A percentile compares a stretch with the other conserved stretches of the same genome.
These are phyloP conservation scores for Ophiostoma sp. DNA, from an alignment of 2,329 filamentous ascomycete species.

Conservation along the genomic window DNA sequence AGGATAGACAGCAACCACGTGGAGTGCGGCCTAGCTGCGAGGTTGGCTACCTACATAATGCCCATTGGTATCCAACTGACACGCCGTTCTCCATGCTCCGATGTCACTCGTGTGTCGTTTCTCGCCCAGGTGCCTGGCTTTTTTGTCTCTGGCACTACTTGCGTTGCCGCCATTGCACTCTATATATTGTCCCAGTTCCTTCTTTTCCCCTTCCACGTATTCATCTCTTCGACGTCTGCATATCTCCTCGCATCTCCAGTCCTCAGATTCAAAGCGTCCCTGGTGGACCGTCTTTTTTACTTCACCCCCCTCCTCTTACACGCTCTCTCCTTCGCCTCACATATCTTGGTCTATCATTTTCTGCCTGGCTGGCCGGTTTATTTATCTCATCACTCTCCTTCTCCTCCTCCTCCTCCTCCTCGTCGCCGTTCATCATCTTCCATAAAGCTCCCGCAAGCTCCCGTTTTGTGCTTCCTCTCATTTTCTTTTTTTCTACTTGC, in stretches of 20 bases:
- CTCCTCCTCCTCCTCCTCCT: not conserved
- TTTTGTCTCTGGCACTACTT: not conserved
- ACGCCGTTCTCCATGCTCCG: not conserved
- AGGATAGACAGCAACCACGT: not conserved
- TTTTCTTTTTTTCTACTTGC: constrained; percentile 14
- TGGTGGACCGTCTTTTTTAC: not conserved
- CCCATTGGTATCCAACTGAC: not conserved
- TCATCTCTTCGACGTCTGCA: not conserved
- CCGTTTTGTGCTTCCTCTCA: not conserved
- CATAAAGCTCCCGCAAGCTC: not conserved
- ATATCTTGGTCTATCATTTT: not conserved
- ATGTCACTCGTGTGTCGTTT: no score
- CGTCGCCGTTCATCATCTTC: no score
- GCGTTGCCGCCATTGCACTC: not conserved
- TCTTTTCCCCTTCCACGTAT: not conserved
- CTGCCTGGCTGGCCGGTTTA: not conserved
- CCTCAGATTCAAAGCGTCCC: not conserved
- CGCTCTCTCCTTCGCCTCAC: not conserved
- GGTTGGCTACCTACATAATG: not conserved
- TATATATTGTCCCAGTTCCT: no score
- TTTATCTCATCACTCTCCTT: not conserved
- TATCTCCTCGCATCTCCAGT: not conserved
- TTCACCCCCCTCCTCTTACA: not conserved
- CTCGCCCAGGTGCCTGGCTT: no score
- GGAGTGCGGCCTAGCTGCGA: not conserved